phyloP scores from a whole-genome alignment of 192 early-diverging fungal species.

The Backusella sp. region DNA sequence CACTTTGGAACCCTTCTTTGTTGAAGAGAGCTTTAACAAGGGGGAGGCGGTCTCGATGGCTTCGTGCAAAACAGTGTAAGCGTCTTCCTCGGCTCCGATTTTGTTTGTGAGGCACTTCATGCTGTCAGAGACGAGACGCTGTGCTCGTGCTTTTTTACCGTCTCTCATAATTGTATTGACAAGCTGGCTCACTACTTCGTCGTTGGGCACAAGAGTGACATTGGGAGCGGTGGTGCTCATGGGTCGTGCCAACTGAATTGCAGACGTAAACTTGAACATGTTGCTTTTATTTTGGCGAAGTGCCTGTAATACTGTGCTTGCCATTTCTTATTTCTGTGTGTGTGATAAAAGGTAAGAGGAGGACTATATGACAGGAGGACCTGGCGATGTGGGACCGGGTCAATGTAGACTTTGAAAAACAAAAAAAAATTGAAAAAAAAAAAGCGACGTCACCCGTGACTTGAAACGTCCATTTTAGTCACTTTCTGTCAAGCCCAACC shows the following conservation, averaged over 20 bases:
- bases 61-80: conserved; percentile 61
- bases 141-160: conserved; percentile 84
- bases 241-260: neutral
- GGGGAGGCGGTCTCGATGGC: conserved; percentile 77
- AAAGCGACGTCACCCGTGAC: conserved; percentile 6
- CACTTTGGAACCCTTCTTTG: conserved; percentile 80
- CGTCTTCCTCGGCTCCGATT: conserved; percentile 47
- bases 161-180: conserved; percentile 92
- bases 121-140: conserved; percentile 63
- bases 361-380: conserved; percentile 9
- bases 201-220: conserved; percentile 28
- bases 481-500: neutral
- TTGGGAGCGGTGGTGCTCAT: conserved; percentile 7
- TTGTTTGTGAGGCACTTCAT: conserved; percentile 62
- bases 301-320: conserved; percentile 3
- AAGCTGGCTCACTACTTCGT: conserved; percentile 72
- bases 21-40: conserved; percentile 67
- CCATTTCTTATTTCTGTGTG: neutral
- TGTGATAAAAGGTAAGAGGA: neutral
- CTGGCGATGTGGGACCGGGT: neutral
- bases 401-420: conserved; percentile 3
- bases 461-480: neutral
- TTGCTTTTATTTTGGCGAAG: conserved; percentile 1
- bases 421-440: neutral
- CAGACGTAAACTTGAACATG: neutral